Evolutionary conservation across 75 land plant genomes (phyloP), one percentile per base, ranked within the genome.

Genomic region (Gnetum montanum): DNA sequence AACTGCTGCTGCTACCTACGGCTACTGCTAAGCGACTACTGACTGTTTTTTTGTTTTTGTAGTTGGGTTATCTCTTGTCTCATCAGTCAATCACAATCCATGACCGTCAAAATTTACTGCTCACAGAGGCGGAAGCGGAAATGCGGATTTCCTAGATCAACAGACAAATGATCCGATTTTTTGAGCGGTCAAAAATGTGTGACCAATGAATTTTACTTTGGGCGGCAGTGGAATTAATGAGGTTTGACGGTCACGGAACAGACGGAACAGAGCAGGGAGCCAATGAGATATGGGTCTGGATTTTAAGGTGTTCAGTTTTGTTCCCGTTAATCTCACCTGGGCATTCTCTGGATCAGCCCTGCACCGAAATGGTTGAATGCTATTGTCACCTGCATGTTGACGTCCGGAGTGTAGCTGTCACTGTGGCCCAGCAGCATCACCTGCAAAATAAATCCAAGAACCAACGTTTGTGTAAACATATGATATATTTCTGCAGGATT

Each of bases 311-410:
- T 40, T 40, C 41, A 40, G 41, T 10, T 10, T 15, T 40, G 10
- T 10, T 40, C 12, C 12, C 41, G 15, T 40, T 40, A 10, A 10
- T 40, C 15, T 25, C 37, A 65, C 73, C 73, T 70, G 4, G 73
- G 73, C 46, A 70, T 70, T 58, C 73, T 51, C 52, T 70, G 71
- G 26, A 70, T 34, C 27, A 65, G 71, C 22, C 71, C 62, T 50
- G 35, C 44, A 11, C 71, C 73, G 36, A 70, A 70, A 38, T 66
- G 70, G 27, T 70, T 70, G 64, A 57, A 70, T 5, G 71, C 73
- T 7, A 70, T 59, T 2, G 73, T 70, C 36, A 66, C 71, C 37
- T 70, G 70, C 73, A 70, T 70, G 34, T 52, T 43, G 43, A 65
- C 46, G 35, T 66, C 73, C 36, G 29, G 25, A 8, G 8, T 18